These are phyloP conservation scores for Citrullus colocynthis DNA, from an alignment of 306 rosid genomes.

Conservation along the genomic window DNA sequence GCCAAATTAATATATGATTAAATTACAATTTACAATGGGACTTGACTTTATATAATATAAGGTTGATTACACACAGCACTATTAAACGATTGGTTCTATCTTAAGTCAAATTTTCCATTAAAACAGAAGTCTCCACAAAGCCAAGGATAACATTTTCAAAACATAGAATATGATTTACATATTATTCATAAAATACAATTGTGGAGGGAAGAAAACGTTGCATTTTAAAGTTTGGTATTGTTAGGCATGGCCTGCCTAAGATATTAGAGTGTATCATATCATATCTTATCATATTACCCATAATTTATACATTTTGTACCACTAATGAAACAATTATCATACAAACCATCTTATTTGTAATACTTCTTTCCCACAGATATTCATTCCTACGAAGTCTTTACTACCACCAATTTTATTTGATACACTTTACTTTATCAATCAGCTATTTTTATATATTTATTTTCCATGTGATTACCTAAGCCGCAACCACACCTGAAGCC, in stretches of 20 bases:
- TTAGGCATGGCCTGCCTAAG: not conserved
- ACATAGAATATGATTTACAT: not conserved
- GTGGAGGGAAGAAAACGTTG: not conserved
- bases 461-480: constrained; percentile 15
- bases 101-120: no score
- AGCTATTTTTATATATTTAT: not conserved
- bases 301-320: not conserved
- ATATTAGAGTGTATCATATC: not conserved
- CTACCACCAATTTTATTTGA: not conserved
- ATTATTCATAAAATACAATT: not conserved
- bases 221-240: not conserved
- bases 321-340: not conserved
- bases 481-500: constrained; percentile 39
- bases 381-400: not conserved
- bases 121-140: no score
- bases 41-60: no score
- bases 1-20: no score
- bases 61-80: no score
- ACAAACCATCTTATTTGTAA: not conserved
- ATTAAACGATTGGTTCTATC: no score
- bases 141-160: not conserved
- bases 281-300: not conserved
- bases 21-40: no score
- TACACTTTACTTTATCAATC: not conserved
- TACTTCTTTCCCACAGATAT: not conserved